Base-by-base conservation (phyloP, 164 flowering plant species). In the Chimonanthus praecox region DNA sequence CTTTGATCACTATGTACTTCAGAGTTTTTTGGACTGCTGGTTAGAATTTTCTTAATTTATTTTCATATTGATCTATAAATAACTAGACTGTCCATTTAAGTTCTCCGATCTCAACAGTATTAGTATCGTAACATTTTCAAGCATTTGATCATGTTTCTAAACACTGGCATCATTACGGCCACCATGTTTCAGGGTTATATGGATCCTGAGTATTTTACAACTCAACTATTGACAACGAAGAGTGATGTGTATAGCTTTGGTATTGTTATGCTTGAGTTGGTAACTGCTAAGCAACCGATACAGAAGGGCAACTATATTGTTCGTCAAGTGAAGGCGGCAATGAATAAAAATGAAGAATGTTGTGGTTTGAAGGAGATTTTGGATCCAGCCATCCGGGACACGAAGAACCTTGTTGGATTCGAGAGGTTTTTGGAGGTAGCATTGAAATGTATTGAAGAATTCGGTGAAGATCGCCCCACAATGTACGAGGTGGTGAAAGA, bases 151-250 rank as follows among this genome's bases (percentile, higher is more conserved):
- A 63, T 7, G 44, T 21, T 4, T 63, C 33, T 63, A 10, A 63
- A 9, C 13, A 63, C 6, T 63, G 33, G 8, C 48, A 65, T 44
- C 49, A 43, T 62, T 33, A 43, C 33, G 18, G 20, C 4, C 60
- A 74, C 4, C 47, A 61, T 43, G 47, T 44, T 78, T 77, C 78
- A 89, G 93, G 94, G 94, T 43, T 89, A 88, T 77, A 72, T 89
- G 87, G 94, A 89, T 83, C 94, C 90, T 21, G 94, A 89, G 72
- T 89, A 89, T 73, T 87, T 84, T 78, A 88, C 84, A 88, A 87
- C 88, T 48, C 83, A 88, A 60, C 94, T 85, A 68, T 62, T 89
- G 68, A 89, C 88, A 0, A 85, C 85, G 33, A 89, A 89, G 81
- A 88, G 91, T 61, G 94, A 89, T 77, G 91, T 88, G 3, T 89